Evolutionary conservation across 176 grass and related monocot genomes (phyloP).

Genomic region (Oropetium thomaeum): DNA sequence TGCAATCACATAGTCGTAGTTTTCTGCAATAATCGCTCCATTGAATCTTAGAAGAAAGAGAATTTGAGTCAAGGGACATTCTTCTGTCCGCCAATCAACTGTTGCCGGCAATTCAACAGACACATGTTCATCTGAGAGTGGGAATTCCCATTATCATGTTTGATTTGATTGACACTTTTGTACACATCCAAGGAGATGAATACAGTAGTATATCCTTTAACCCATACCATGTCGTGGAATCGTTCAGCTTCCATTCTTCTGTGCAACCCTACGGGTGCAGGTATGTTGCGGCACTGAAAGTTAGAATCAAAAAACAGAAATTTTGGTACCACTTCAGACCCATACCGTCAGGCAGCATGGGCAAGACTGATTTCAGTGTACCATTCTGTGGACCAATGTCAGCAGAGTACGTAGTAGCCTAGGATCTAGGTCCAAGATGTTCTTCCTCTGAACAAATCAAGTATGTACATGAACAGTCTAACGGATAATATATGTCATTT

Average conservation of each 20-base stretch:
- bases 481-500: not conserved
- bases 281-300: slow-evolving; percentile 48
- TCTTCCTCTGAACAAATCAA: not conserved
- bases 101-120: slow-evolving; percentile 44
- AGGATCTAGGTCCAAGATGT: not conserved
- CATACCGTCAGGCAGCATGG: slow-evolving; percentile 49
- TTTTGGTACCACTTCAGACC: slow-evolving; percentile 38
- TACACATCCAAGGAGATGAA: slow-evolving; percentile 24
- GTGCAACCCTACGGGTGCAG: slow-evolving; percentile 35
- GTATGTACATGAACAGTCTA: not conserved
- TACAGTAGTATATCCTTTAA: slow-evolving; percentile 31
- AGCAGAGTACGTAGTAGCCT: not conserved
- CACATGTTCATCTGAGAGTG: slow-evolving; percentile 28
- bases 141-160: slow-evolving; percentile 18
- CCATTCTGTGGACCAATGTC: slow-evolving; percentile 11
- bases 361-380: slow-evolving; percentile 32
- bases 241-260: slow-evolving; percentile 53
- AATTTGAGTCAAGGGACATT: slow-evolving; percentile 38
- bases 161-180: slow-evolving; percentile 30
- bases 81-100: slow-evolving; percentile 20
- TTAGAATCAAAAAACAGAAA: slow-evolving; percentile 46
- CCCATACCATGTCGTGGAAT: slow-evolving; percentile 31
- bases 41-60: not conserved
- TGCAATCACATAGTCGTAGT: not conserved
- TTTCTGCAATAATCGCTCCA: not conserved